phyloP scores from a whole-genome alignment of 2,329 filamentous ascomycete species.

The Aphanoascus verrucosus region DNA sequence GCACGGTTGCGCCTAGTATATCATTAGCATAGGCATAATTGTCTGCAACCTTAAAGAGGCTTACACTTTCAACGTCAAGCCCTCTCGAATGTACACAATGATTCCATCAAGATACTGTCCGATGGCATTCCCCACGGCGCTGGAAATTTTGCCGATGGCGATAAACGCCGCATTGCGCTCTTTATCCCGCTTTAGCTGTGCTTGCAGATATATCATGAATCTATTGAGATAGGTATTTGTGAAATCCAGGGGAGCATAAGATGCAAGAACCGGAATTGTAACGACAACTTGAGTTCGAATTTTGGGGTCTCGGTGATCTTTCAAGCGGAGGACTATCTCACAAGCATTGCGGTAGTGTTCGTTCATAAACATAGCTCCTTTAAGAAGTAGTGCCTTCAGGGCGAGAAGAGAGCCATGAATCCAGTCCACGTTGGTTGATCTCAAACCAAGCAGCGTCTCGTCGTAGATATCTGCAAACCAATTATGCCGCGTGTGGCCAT shows the following conservation, averaged over 20 bases:
- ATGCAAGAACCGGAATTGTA: constrained; percentile 83
- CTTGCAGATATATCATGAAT: constrained; percentile 93
- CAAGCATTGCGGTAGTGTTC: constrained; percentile 84
- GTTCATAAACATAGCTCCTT: constrained; percentile 99
- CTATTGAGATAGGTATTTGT: constrained; percentile 77
- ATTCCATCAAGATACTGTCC: constrained; percentile 92
- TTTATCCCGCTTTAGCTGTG: constrained; percentile 88
- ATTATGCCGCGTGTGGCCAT: constrained; percentile 71
- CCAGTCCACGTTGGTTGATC: constrained; percentile 69
- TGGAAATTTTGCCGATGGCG: constrained; percentile 90
- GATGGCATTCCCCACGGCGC: constrained; percentile 90
- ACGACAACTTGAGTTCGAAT: constrained; percentile 83
- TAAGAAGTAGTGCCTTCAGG: constrained; percentile 81
- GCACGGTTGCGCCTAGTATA: constrained; percentile 44
- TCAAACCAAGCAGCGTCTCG: constrained; percentile 70
- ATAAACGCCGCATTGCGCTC: constrained; percentile 90
- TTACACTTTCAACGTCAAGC: constrained; percentile 66
- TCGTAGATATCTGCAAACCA: constrained; percentile 90
- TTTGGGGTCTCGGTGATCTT: constrained; percentile 79
- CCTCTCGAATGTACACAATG: constrained; percentile 84
- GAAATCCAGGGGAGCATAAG: constrained; percentile 86
- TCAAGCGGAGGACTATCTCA: constrained; percentile 83
- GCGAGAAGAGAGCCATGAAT: constrained; percentile 91
- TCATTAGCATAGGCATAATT: constrained; percentile 17
- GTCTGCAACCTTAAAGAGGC: constrained; percentile 14